Conservation (phyloP, 2,329 filamentous ascomycete genomes). For the Tolypocladium ophioglossoides region DNA sequence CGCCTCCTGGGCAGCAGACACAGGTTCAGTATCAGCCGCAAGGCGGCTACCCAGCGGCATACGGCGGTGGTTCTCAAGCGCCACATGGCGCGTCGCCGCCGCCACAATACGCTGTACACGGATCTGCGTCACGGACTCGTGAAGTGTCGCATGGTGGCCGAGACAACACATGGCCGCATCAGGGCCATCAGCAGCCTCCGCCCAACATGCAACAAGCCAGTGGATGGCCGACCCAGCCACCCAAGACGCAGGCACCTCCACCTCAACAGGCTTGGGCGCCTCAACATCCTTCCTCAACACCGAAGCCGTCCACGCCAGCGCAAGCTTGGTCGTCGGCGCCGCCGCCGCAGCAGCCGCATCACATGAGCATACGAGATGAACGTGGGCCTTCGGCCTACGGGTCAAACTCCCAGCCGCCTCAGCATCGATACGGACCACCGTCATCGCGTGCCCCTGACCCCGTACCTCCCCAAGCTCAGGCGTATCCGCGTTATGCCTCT, state of each 20-base stretch:
- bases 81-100: constrained; percentile 38
- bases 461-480: constrained; percentile 25
- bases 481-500: constrained; percentile 32
- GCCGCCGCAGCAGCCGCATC: constrained; percentile 21
- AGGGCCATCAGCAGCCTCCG: constrained; percentile 11
- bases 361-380: constrained; percentile 26
- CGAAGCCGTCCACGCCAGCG: constrained; percentile 23
- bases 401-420: constrained; percentile 17
- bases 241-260: constrained; percentile 23
- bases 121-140: constrained; percentile 29
- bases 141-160: constrained; percentile 28
- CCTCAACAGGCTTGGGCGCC: constrained; percentile 22
- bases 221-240: constrained; percentile 19
- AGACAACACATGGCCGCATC: constrained; percentile 25
- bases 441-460: constrained; percentile 30
- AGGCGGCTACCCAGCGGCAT: constrained; percentile 30
- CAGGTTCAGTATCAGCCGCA: constrained; percentile 33
- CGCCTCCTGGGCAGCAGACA: constrained; percentile 26
- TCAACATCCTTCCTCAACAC: constrained; percentile 16
- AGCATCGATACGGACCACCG: constrained; percentile 28
- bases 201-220: constrained; percentile 9
- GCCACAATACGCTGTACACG: constrained; percentile 43
- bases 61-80: constrained; percentile 23
- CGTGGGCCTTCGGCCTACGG: constrained; percentile 24
- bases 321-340: constrained; percentile 21